Evolutionary conservation across 176 grass and related monocot genomes (phyloP).

Genomic region (Carex pumila): DNA sequence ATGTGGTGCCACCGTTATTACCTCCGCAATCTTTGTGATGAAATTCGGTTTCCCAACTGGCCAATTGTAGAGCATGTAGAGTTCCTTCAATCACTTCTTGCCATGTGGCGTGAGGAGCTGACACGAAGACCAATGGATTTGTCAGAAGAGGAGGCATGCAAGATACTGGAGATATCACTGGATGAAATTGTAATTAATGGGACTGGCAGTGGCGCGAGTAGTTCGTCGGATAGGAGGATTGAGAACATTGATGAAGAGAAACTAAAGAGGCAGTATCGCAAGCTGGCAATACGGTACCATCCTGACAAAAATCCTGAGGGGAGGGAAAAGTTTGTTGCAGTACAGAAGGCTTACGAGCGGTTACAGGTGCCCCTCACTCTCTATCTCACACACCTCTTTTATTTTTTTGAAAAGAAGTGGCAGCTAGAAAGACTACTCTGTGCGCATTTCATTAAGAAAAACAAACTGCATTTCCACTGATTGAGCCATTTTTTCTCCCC

Average conservation of each 20-base stretch:
- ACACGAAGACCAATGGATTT: slow-evolving; percentile 98
- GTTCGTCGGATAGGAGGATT: slow-evolving; percentile 40
- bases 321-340: slow-evolving; percentile 94
- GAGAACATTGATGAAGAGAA: slow-evolving; percentile 98
- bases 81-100: slow-evolving; percentile 87
- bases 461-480: not conserved
- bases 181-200: slow-evolving; percentile 78
- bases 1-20: slow-evolving; percentile 99
- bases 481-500: not conserved
- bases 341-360: slow-evolving; percentile 98
- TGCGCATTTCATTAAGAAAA: not conserved
- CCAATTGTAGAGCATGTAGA: slow-evolving; percentile 97
- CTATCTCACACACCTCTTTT: not conserved
- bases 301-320: slow-evolving; percentile 99
- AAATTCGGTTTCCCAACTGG: slow-evolving; percentile 98
- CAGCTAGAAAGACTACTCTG: not conserved
- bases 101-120: slow-evolving; percentile 99
- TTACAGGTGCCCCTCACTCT: slow-evolving; percentile 48
- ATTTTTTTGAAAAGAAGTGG: not conserved
- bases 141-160: slow-evolving; percentile 96
- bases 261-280: slow-evolving; percentile 94
- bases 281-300: slow-evolving; percentile 97
- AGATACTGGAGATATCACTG: slow-evolving; percentile 91
- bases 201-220: slow-evolving; percentile 38
- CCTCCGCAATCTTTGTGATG: slow-evolving; percentile 92